Evolutionary conservation across 23 red algal genomes (phyloP).

Genomic region (Chondrus crispus): DNA sequence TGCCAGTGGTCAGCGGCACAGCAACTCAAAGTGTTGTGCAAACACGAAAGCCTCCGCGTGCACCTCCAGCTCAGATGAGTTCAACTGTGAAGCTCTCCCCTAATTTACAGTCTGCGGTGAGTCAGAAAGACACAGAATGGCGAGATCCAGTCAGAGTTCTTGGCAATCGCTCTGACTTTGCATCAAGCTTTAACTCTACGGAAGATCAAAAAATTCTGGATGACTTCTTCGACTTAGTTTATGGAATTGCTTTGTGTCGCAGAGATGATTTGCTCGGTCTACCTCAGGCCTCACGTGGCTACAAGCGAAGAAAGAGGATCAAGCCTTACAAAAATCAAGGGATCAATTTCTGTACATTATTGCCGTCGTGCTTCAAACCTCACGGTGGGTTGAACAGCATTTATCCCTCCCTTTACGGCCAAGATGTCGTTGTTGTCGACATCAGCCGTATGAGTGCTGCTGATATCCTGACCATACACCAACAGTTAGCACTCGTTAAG

Average conservation of each 20-base stretch:
- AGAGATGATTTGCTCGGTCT: not conserved
- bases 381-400: not conserved
- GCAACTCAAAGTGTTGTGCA: not conserved
- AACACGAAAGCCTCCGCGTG: not conserved
- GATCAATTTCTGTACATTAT: not conserved
- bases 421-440: not conserved
- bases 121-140: not conserved
- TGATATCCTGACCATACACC: conserved; percentile 3
- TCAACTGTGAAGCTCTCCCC: not conserved
- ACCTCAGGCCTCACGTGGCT: not conserved
- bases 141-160: not conserved
- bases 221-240: not conserved
- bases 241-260: not conserved
- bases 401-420: not conserved
- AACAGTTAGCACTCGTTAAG: not conserved
- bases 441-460: conserved; percentile 18
- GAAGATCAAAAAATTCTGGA: not conserved
- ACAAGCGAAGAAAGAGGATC: not conserved
- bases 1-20: not conserved
- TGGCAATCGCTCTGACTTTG: not conserved
- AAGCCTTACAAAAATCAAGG: conserved; percentile 6
- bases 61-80: not conserved
- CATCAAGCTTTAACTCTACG: not conserved
- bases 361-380: conserved; percentile 7
- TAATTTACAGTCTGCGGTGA: no score